A percentile compares a stretch with the other conserved stretches of the same genome.
Conservation (phyloP, 2,329 filamentous ascomycete species). For the Claviceps purpurea region DNA sequence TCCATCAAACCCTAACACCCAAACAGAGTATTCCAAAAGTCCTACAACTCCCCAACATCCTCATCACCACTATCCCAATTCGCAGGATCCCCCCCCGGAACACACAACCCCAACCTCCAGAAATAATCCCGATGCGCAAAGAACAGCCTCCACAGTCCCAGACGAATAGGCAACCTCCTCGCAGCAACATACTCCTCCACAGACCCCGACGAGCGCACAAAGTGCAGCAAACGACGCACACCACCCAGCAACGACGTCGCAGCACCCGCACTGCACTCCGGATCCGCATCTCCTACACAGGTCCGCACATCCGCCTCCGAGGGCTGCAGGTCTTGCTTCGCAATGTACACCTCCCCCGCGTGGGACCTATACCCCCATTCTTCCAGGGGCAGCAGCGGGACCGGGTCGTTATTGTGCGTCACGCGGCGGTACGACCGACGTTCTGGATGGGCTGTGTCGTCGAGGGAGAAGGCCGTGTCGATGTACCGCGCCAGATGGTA, state of each 20-base stretch:
- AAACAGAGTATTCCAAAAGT: neutral
- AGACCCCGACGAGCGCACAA: constrained; percentile 13
- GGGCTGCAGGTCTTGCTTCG: constrained; percentile 56
- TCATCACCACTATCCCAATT: constrained; percentile 41
- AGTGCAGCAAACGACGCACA: constrained; percentile 14
- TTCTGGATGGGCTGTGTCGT: constrained; percentile 19
- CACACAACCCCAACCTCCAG: constrained; percentile 79
- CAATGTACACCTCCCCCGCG: constrained; percentile 77
- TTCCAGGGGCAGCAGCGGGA: constrained; percentile 70
- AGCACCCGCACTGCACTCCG: constrained; percentile 53
- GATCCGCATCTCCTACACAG: constrained; percentile 62
- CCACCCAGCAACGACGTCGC: constrained; percentile 22
- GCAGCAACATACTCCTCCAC: constrained; percentile 10
- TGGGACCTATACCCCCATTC: constrained; percentile 87
- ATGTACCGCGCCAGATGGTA: constrained; percentile 39
- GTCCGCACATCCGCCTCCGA: constrained; percentile 51
- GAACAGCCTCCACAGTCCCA: constrained; percentile 83
- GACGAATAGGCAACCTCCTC: constrained; percentile 41
- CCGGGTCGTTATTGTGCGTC: constrained; percentile 76
- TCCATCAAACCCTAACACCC: too few relatives aligned
- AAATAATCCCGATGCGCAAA: constrained; percentile 96
- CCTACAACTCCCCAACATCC: constrained; percentile 5
- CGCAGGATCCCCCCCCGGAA: constrained; percentile 62
- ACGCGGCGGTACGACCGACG: constrained; percentile 53
- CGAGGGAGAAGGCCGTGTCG: constrained; percentile 37